Evolutionary conservation across 345 rosid genomes (phyloP).

Genomic region (Mangifera indica): DNA sequence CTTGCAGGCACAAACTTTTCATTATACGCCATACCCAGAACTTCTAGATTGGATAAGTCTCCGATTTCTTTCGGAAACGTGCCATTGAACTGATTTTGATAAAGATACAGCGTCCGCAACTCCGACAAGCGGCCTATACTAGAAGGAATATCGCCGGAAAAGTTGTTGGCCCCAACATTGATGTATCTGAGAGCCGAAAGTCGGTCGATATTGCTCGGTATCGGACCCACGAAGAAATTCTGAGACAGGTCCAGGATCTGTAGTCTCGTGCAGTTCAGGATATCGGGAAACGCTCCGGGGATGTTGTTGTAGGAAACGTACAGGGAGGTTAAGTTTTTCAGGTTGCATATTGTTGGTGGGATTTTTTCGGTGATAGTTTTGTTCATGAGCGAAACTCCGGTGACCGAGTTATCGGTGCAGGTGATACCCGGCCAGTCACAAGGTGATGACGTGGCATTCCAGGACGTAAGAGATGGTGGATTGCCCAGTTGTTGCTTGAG

Average conservation of each 20-base stretch:
- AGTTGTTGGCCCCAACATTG: conserved; percentile 53
- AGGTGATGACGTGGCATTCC: conserved; percentile 60
- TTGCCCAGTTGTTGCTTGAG: conserved; percentile 55
- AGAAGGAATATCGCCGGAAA: conserved; percentile 67
- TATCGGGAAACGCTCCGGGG: conserved; percentile 58
- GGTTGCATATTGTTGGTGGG: conserved; percentile 53
- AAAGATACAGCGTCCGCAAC: conserved; percentile 39
- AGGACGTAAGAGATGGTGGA: conserved; percentile 51
- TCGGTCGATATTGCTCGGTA: conserved; percentile 61
- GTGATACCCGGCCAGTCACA: conserved; percentile 60
- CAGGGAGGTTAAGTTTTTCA: not conserved
- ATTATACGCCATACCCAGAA: conserved; percentile 44
- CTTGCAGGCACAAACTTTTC: conserved; percentile 42
- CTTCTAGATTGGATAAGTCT: conserved; percentile 55
- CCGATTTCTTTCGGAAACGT: conserved; percentile 80
- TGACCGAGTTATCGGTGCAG: conserved; percentile 47
- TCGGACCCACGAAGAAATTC: conserved; percentile 60
- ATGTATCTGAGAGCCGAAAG: conserved; percentile 47
- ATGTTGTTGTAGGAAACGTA: conserved; percentile 44
- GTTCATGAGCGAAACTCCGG: conserved; percentile 32
- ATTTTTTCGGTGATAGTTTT: conserved; percentile 42
- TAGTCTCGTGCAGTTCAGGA: conserved; percentile 61
- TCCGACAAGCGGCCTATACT: conserved; percentile 44
- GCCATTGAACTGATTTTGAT: conserved; percentile 55
- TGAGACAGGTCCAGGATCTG: conserved; percentile 54